Evolutionary conservation across 768 basidiomycete genomes (phyloP).

Genomic region (Fomitopsis pulvina): DNA sequence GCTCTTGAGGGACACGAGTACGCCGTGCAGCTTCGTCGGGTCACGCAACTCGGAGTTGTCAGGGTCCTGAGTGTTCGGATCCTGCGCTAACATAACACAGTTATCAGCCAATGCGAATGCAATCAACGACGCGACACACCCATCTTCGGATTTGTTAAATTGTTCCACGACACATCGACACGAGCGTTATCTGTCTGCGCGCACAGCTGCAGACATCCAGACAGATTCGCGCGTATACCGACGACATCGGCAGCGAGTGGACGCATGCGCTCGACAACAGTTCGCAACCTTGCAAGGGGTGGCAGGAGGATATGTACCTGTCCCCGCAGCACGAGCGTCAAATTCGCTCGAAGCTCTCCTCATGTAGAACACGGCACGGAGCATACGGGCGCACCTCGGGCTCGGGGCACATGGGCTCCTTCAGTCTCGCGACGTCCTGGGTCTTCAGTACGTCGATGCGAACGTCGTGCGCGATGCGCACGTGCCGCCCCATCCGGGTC

Average conservation of each 20-base stretch:
- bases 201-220: conserved; percentile 46
- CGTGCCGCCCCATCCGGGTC: conserved; percentile 54
- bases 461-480: conserved; percentile 75
- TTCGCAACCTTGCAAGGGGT: conserved; percentile 67
- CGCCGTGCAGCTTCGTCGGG: conserved; percentile 52
- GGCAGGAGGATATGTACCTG: conserved; percentile 78
- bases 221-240: conserved; percentile 60
- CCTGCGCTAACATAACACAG: conserved; percentile 9
- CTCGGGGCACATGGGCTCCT: conserved; percentile 80
- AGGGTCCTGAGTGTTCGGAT: conserved; percentile 16
- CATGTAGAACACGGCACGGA: too few species aligned
- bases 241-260: conserved; percentile 60
- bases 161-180: conserved; percentile 74
- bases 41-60: conserved; percentile 36
- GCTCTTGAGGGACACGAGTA: conserved; percentile 64
- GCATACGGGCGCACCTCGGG: conserved; percentile 55
- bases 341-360: too few species aligned
- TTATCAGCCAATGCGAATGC: background rate
- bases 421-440: conserved; percentile 60
- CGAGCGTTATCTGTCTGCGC: conserved; percentile 69
- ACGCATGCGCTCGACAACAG: conserved; percentile 67
- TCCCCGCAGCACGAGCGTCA: background rate
- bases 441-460: conserved; percentile 77
- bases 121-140: conserved; percentile 17
- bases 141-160: conserved; percentile 61